Percentiles rank a stretch among this genome's conserved stretches.
Evolutionary conservation across 83 land plant genomes (phyloP).

Genomic region (Diphasiastrum complanatum): DNA sequence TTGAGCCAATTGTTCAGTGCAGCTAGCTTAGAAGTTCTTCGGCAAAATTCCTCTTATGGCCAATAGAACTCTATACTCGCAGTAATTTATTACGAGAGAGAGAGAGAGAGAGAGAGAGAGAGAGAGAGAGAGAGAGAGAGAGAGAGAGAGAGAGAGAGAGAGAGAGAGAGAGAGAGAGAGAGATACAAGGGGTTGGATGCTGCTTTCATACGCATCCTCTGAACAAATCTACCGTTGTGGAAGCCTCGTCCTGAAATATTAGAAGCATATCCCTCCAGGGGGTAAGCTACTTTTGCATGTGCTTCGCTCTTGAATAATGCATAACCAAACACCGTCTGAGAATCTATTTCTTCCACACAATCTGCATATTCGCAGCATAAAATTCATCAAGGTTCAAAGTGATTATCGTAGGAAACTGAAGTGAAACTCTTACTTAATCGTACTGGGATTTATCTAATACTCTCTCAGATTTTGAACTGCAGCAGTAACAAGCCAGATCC

Average conservation of each 20-base stretch:
- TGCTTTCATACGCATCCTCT: neutral
- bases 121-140: too few species aligned
- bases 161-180: too few species aligned
- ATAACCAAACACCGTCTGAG: neutral
- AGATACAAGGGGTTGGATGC: neutral
- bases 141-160: too few species aligned
- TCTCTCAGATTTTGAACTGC: neutral
- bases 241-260: neutral
- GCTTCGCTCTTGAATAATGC: neutral
- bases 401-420: too few species aligned
- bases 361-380: neutral
- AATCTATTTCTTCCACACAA: neutral
- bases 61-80: too few species aligned
- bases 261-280: neutral
- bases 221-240: neutral
- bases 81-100: too few species aligned
- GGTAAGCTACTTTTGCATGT: neutral
- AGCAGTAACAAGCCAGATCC: neutral
- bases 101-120: too few species aligned
- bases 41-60: too few species aligned
- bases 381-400: neutral
- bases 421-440: too few species aligned
- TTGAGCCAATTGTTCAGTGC: too few species aligned
- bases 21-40: too few species aligned
- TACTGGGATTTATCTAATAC: neutral